Conservation (phyloP, 2,329 filamentous ascomycete species). For the Fusarium dimerum region DNA sequence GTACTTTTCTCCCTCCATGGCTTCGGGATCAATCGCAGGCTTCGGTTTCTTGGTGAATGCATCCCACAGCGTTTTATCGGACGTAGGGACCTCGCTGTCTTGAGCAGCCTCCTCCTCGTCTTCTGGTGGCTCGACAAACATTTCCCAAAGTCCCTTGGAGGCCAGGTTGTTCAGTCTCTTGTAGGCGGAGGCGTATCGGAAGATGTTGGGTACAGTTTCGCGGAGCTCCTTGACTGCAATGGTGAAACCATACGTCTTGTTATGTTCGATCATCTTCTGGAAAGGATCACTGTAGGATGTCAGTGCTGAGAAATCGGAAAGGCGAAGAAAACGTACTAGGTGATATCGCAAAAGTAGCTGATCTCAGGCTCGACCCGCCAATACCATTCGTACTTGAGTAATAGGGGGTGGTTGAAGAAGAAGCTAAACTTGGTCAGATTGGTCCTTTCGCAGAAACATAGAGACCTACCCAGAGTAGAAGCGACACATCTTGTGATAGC, state of each 20-base stretch:
- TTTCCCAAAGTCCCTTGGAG: conserved; percentile 95
- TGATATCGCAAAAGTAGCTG: conserved; percentile 99
- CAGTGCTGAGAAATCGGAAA: conserved; percentile 1
- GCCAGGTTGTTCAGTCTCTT: conserved; percentile 89
- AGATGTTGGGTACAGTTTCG: conserved; percentile 98
- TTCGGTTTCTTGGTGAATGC: conserved; percentile 70
- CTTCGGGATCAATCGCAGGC: conserved; percentile 84
- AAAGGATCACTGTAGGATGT: conserved; percentile 75
- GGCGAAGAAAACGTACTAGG: conserved; percentile 64
- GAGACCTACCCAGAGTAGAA: conserved; percentile 89
- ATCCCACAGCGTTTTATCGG: conserved; percentile 78
- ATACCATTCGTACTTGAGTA: conserved; percentile 99
- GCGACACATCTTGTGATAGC: conserved; percentile 98
- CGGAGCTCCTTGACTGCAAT: conserved; percentile 98
- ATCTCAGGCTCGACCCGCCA: conserved; percentile 99
- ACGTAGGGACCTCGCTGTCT: conserved; percentile 66
- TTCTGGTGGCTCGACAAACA: conserved; percentile 83
- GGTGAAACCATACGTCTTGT: conserved; percentile 98
- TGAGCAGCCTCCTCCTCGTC: conserved; percentile 63
- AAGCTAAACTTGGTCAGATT: conserved; percentile 55
- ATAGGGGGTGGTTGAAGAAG: conserved; percentile 95
- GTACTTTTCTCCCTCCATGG: conserved; percentile 97
- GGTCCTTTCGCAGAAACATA: background rate
- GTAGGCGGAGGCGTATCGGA: conserved; percentile 97
- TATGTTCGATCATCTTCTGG: conserved; percentile 86